These are phyloP conservation scores for Xylariales sp. DNA, from an alignment of 2,329 filamentous ascomycete species.

Conservation along the genomic window DNA sequence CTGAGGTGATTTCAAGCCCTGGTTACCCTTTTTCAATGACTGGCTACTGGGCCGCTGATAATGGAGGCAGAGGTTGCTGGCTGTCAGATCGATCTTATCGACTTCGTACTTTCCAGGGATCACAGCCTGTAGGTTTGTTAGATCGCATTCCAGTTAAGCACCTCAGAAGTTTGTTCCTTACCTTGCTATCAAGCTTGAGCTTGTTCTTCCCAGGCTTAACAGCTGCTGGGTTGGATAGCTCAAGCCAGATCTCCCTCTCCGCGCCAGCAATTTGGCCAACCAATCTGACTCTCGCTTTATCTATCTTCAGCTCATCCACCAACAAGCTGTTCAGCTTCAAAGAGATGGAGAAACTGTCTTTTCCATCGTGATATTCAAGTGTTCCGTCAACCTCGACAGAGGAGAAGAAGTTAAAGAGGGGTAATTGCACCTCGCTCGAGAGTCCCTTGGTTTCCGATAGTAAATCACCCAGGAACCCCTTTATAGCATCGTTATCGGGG, in stretches of 20 bases:
- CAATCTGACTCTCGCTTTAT: constrained; percentile 61
- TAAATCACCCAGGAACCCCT: constrained; percentile 44
- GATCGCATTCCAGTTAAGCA: too few species aligned
- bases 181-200: constrained; percentile 40
- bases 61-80: constrained; percentile 60
- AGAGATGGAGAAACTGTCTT: constrained; percentile 70
- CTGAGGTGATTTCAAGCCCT: constrained; percentile 54
- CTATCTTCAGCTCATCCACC: constrained; percentile 63
- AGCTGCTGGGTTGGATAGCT: constrained; percentile 38
- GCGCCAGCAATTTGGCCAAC: constrained; percentile 50
- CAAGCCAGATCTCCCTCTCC: constrained; percentile 63
- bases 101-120: constrained; percentile 72
- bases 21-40: constrained; percentile 37
- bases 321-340: constrained; percentile 69
- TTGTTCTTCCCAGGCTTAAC: constrained; percentile 51
- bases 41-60: constrained; percentile 57
- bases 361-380: constrained; percentile 63
- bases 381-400: constrained; percentile 63
- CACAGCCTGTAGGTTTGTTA: constrained; percentile 53
- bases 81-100: constrained; percentile 63
- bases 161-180: too few species aligned
- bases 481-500: constrained; percentile 32
- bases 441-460: constrained; percentile 39
- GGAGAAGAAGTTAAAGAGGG: constrained; percentile 70
- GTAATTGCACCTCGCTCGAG: constrained; percentile 58